These are phyloP conservation scores for Dictyostelium intermedium DNA, from an alignment of 78 protist species.

Conservation along the genomic window DNA sequence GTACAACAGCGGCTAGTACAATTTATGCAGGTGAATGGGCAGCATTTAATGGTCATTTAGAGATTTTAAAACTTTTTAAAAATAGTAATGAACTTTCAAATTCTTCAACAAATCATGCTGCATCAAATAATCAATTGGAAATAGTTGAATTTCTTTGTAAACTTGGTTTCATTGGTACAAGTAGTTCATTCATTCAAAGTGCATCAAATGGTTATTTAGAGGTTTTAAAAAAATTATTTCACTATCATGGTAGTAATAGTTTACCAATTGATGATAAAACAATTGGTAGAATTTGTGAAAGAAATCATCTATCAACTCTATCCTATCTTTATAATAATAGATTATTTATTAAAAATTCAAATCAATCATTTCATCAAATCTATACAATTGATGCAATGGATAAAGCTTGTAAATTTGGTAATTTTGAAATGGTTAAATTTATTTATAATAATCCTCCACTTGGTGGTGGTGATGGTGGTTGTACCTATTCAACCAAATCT, in stretches of 20 bases:
- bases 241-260: background rate
- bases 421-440: slow-evolving; percentile 6
- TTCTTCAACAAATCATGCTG: background rate
- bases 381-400: background rate
- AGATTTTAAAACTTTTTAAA: background rate
- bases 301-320: background rate
- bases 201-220: background rate
- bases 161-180: background rate
- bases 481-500: background rate
- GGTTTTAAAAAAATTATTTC: background rate
- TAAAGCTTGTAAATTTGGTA: background rate
- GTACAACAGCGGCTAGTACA: background rate
- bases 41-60: background rate
- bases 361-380: background rate
- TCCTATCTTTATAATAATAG: background rate
- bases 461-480: background rate
- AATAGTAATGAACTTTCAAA: background rate
- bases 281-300: background rate
- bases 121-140: slow-evolving; percentile 10
- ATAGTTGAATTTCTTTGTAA: slow-evolving; percentile 13
- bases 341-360: background rate
- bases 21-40: slow-evolving; percentile 7
- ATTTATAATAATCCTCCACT: background rate
- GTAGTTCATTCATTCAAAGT: background rate
- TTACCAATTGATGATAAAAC: background rate